Evolutionary conservation across 2,329 filamentous ascomycete species (phyloP), one percentile per base, ranked within the genome.

Genomic region (Ascochyta rabiei): DNA sequence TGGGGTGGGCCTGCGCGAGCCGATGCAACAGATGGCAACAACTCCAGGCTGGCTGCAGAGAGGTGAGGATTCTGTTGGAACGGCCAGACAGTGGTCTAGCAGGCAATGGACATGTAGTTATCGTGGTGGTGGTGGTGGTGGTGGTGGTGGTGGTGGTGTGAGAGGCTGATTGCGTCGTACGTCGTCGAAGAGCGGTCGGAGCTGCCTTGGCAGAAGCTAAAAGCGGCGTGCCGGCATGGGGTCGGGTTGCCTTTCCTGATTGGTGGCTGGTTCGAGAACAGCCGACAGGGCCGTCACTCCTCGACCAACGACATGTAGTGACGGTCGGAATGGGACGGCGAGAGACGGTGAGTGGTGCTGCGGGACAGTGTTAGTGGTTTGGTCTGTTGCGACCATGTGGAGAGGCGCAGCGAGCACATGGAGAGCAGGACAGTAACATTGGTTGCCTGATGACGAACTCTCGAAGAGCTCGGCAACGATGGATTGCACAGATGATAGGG

Each of bases 21-120:
- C 68, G 67, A 64, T 62, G 68, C 71, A 74, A 71, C 71, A 61
- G 62, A 64, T 68, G 73, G 59, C 69, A 63, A 69, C 67, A 64
- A 63, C 71, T 76, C 74, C 64, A 72, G 70, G 73, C 74, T 76
- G 74, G 74, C 69, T 76, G 74, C 74, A 62, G 66, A 74, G 75
- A 76, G 68, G 60, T 65, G 69, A 60, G 60, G 59, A 62, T 67
- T 63, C 66, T 67, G 71, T 63, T 72, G 72, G 21, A 62, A 66
- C 72, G 70, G 73, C 71, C 63, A 75, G 72, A 75, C 72, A 59
- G 54, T 55, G 42, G 73, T 75, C 73, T 75, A 75, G 72, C 73
- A 75, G 70, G 69, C 59, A 48, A 56, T 48, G 62, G 59, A 63
- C 68, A 73, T 73, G 53, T 64, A 63, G 59, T 56, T 58, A 30